phyloP scores from a whole-genome alignment of 1,284 basidiomycete species.

The Tremellales sp. region DNA sequence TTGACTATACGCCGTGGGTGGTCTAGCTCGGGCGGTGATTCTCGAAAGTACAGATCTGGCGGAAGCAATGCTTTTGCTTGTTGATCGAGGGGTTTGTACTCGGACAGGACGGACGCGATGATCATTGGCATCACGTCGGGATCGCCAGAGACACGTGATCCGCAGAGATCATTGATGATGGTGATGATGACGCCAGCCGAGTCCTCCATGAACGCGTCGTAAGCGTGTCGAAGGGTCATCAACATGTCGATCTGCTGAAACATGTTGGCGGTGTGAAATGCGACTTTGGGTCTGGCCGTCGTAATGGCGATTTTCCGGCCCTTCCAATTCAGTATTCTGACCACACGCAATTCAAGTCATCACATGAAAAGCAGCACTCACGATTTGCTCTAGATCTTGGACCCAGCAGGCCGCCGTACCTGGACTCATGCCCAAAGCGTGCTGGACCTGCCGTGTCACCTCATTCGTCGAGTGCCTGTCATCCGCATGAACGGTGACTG shows the following conservation, averaged over 20 bases:
- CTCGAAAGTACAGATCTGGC: too few species aligned
- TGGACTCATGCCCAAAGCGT: constrained; percentile 56
- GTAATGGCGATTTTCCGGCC: constrained; percentile 84
- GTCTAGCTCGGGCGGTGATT: too few species aligned
- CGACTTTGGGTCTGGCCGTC: constrained; percentile 61
- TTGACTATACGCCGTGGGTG: too few species aligned
- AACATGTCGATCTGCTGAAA: constrained; percentile 87
- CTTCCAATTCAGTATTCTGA: too few species aligned
- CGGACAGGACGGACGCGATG: constrained; percentile 66
- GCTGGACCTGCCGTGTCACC: constrained; percentile 73
- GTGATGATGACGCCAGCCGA: constrained; percentile 76
- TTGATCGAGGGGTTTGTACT: too few species aligned
- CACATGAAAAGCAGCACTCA: constrained; percentile 14
- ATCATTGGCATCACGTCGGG: constrained; percentile 69
- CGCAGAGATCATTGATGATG: constrained; percentile 77
- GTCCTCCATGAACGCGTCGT: constrained; percentile 87
- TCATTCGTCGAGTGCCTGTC: constrained; percentile 95
- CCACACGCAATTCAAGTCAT: not conserved
- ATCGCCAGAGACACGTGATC: constrained; percentile 53
- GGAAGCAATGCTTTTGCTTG: too few species aligned
- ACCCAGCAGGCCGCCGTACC: constrained; percentile 57
- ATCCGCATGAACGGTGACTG: constrained; percentile 91
- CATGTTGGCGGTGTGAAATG: constrained; percentile 74
- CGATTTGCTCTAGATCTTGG: constrained; percentile 57
- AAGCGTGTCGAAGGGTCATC: constrained; percentile 80